phyloP scores from a whole-genome alignment of 495 filamentous ascomycete species.

The Symbiotaphrina buchneri region DNA sequence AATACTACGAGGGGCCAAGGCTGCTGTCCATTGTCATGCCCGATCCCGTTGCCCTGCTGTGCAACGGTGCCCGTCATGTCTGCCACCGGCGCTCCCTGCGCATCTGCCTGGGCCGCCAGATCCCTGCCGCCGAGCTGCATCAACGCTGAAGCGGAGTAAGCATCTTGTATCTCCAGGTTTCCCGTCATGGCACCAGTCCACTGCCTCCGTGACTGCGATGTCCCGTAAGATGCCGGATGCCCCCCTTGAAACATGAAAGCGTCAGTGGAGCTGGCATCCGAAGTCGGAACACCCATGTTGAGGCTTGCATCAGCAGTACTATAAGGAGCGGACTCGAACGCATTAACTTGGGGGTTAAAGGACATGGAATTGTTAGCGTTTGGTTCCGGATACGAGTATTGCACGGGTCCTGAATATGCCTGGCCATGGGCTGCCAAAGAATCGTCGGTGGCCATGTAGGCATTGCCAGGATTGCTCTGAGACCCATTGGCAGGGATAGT shows the following conservation, averaged over 20 bases:
- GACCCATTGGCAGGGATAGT: too few relatives aligned
- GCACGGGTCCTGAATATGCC: neutral
- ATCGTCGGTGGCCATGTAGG: conserved; percentile 3
- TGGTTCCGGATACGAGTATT: conserved; percentile 1
- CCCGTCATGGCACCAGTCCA: conserved; percentile 5
- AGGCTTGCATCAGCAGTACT: neutral
- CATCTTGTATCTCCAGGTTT: conserved; percentile 5
- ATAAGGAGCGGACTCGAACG: neutral
- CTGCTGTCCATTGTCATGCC: neutral
- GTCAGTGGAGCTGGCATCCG: too few relatives aligned
- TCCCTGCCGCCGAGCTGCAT: conserved; percentile 6
- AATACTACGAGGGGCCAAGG: too few relatives aligned
- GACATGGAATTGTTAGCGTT: too few relatives aligned
- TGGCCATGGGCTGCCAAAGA: neutral
- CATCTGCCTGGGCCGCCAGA: neutral
- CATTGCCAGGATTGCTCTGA: too few relatives aligned
- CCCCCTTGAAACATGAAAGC: conserved; percentile 2
- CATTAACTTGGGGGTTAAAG: neutral
- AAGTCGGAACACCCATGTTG: too few relatives aligned
- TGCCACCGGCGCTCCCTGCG: neutral
- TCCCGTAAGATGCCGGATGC: neutral
- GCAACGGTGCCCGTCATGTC: neutral
- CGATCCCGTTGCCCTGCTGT: neutral
- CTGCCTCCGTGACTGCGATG: conserved; percentile 4
- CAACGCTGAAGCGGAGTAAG: conserved; percentile 5